Conservation (phyloP, 106 monocot genomes). For the Platanthera zijinensis region DNA sequence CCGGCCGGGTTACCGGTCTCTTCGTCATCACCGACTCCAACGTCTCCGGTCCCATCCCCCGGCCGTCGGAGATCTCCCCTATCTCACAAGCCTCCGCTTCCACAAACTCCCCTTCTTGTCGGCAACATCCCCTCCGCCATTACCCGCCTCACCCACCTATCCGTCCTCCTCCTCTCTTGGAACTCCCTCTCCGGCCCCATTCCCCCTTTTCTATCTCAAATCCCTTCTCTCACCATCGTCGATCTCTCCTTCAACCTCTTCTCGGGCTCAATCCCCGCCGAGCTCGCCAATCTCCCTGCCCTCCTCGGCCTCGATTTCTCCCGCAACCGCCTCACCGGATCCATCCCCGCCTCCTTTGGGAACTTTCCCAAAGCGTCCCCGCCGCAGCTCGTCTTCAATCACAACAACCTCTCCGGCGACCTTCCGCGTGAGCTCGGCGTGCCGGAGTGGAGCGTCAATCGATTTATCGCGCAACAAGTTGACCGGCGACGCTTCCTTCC, state of each 20-base stretch:
- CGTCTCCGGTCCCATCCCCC: slow-evolving; percentile 38
- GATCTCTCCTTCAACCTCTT: slow-evolving; percentile 34
- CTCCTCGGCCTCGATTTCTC: slow-evolving; percentile 29
- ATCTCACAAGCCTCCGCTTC: slow-evolving; percentile 16
- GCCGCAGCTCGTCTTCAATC: slow-evolving; percentile 19
- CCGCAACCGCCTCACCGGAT: slow-evolving; percentile 34
- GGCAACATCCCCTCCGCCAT: slow-evolving; percentile 33
- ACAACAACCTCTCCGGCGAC: slow-evolving; percentile 38
- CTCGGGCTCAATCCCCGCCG: slow-evolving; percentile 37
- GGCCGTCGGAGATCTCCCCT: slow-evolving; percentile 21
- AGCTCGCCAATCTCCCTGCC: slow-evolving; percentile 19
- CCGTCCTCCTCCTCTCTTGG: slow-evolving; percentile 26
- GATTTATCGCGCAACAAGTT: slow-evolving; percentile 2
- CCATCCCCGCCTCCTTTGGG: slow-evolving; percentile 27
- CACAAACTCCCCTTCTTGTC: slow-evolving; percentile 16
- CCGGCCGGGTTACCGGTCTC: slow-evolving; percentile 25
- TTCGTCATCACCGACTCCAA: slow-evolving; percentile 22
- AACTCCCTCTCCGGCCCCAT: slow-evolving; percentile 42
- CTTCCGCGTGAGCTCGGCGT: slow-evolving; percentile 21
- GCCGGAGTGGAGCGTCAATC: background rate
- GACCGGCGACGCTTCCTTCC: slow-evolving; percentile 36
- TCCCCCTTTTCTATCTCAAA: slow-evolving; percentile 26
- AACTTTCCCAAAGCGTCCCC: slow-evolving; percentile 6
- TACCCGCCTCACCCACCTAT: slow-evolving; percentile 16
- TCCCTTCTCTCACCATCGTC: slow-evolving; percentile 19